Evolutionary conservation across 2,329 filamentous ascomycete species (phyloP), one percentile per base, ranked within the genome.

Genomic region (Sporothrix dimorphospora): DNA sequence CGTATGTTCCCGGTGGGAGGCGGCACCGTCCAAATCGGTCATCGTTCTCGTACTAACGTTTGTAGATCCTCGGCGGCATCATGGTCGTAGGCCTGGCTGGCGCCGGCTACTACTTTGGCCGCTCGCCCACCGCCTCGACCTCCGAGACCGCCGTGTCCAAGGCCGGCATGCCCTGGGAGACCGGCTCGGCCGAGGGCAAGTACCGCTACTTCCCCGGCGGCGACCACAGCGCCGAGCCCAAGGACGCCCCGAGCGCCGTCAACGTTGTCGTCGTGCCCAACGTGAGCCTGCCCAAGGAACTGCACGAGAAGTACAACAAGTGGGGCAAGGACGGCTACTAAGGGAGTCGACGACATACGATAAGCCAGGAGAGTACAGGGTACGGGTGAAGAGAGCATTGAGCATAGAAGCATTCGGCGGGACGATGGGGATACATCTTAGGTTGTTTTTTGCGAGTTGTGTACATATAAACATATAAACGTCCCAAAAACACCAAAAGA

Each of bases 221-320:
- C 78, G 93, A 98, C 84, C 83, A 87, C 80, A 90, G 80, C 83
- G 86, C 90, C 80, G 84, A 89, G 74, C 92, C 92, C 81, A 94
- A 91, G 86, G 93, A 98, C 79, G 96, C 96, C 74, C 96, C 96
- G 76, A 97, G 93, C 82, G 96, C 96, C 75, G 85, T 99, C 84
- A 97, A 99, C 88, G 92, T 92, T 76, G 94, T 98, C 78, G 91
- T 99, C 81, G 87, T 99, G 71, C 96, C 96, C 79, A 92, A 97
- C 80, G 94, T 99, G 80, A 96, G 91, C 80, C 87, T 98, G 77
- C 94, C 96, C 80, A 94, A 92, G 93, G 88, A 91, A 79, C 89
- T 98, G 76, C 96, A 99, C 85, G 96, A 99, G 78, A 92, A 92
- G 86, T 98, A 92, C 90, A 99, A 99, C 92, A 99, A 99, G 88